A percentile compares a stretch with the other conserved stretches of the same genome.
These are phyloP conservation scores for Glarea lozoyensis DNA, from an alignment of 495 filamentous ascomycete genomes.

Conservation along the genomic window DNA sequence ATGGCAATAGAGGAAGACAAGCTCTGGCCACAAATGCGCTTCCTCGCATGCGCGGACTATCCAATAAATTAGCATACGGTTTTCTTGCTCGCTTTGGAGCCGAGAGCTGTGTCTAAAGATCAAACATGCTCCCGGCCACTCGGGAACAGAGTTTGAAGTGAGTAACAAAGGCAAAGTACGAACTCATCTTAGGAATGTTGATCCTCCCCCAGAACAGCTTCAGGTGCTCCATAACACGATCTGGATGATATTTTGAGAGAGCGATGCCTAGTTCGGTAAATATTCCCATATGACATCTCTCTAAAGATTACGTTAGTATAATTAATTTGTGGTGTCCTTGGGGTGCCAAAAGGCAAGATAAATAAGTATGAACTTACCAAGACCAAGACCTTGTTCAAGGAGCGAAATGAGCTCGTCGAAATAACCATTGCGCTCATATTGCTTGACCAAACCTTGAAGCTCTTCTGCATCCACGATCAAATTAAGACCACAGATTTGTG, in stretches of 20 bases:
- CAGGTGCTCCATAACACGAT: constrained; percentile 95
- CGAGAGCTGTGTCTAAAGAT: too few species aligned
- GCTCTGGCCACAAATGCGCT: constrained; percentile 92
- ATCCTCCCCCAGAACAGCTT: constrained; percentile 98
- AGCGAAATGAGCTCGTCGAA: constrained; percentile 95
- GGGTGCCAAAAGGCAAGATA: too few species aligned
- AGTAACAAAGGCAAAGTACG: too few species aligned
- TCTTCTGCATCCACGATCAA: constrained; percentile 98
- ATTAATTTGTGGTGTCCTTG: too few species aligned
- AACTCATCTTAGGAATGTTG: constrained; percentile 98
- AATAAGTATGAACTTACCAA: too few species aligned
- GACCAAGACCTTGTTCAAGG: constrained; percentile 88
- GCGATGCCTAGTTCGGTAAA: constrained; percentile 95
- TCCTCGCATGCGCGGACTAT: constrained; percentile 93
- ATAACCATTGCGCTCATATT: constrained; percentile 96
- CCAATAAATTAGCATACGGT: too few species aligned
- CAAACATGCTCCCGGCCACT: too few species aligned
- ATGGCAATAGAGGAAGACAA: constrained; percentile 98
- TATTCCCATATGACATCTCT: constrained; percentile 62
- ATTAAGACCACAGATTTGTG: constrained; percentile 98
- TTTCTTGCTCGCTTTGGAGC: too few species aligned
- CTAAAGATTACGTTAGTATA: constrained; percentile 5
- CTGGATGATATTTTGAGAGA: constrained; percentile 92
- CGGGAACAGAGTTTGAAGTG: too few species aligned
- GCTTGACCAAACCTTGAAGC: constrained; percentile 82